phyloP scores from a whole-genome alignment of 805 yeast genomes.

The Sugiyamaella valdiviana region DNA sequence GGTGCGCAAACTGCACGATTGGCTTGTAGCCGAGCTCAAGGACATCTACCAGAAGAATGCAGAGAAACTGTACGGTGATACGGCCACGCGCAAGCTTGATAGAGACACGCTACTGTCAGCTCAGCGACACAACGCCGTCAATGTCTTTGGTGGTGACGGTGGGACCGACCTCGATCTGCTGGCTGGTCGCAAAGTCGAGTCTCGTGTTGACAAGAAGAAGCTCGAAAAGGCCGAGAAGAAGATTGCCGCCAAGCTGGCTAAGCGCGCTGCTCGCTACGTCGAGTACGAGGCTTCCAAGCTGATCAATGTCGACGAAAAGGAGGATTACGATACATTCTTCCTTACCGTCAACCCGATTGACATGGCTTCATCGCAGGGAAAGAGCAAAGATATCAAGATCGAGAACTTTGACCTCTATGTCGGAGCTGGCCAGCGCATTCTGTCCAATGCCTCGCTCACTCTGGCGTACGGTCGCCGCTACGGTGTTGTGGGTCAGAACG shows the following conservation, averaged over 20 bases:
- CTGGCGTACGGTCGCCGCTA: slow-evolving; percentile 89
- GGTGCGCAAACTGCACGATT: slow-evolving; percentile 48
- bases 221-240: slow-evolving; percentile 95
- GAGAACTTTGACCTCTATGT: slow-evolving; percentile 92
- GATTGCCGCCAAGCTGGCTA: slow-evolving; percentile 95
- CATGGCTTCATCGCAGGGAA: slow-evolving; percentile 58
- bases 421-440: slow-evolving; percentile 90
- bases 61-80: slow-evolving; percentile 69
- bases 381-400: slow-evolving; percentile 91
- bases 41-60: slow-evolving; percentile 57
- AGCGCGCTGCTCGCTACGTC: slow-evolving; percentile 44
- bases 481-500: slow-evolving; percentile 97
- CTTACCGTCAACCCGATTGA: slow-evolving; percentile 93
- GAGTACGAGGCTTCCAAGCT: slow-evolving; percentile 76
- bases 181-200: slow-evolving; percentile 84
- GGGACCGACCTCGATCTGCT: slow-evolving; percentile 76
- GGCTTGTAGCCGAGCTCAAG: slow-evolving; percentile 42
- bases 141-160: slow-evolving; percentile 75
- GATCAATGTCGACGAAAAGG: slow-evolving; percentile 52
- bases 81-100: slow-evolving; percentile 83
- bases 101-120: slow-evolving; percentile 57
- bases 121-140: slow-evolving; percentile 62
- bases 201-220: slow-evolving; percentile 93
- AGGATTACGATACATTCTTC: slow-evolving; percentile 91
- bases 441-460: slow-evolving; percentile 80